phyloP scores from a whole-genome alignment of 352 stramenopile genomes.

The Pythium phragmitis region DNA sequence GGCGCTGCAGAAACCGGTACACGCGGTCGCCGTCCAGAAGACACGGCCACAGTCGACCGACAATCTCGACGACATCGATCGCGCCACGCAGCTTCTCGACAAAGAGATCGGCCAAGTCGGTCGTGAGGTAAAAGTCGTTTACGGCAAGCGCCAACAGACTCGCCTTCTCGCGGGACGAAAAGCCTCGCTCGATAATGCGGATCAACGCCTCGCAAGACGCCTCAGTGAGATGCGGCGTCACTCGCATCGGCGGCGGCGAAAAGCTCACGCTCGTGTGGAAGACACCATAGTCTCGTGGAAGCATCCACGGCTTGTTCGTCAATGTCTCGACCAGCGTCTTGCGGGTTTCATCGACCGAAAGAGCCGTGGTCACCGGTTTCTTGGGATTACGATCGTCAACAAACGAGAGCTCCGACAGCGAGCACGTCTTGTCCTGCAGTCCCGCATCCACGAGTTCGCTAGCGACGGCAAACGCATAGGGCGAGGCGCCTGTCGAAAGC shows the following conservation, averaged over 20 bases:
- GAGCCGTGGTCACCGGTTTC: slow-evolving; percentile 25
- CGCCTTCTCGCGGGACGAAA: slow-evolving; percentile 51
- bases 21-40: slow-evolving; percentile 49
- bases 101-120: slow-evolving; percentile 39
- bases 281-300: slow-evolving; percentile 34
- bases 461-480: slow-evolving; percentile 63
- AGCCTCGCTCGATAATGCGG: slow-evolving; percentile 42
- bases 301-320: slow-evolving; percentile 32
- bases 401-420: slow-evolving; percentile 49
- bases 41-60: slow-evolving; percentile 55
- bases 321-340: slow-evolving; percentile 33
- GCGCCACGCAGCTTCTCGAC: slow-evolving; percentile 34
- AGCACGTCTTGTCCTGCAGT: slow-evolving; percentile 37
- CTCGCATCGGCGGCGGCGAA: slow-evolving; percentile 35
- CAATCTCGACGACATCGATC: slow-evolving; percentile 53
- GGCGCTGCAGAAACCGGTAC: slow-evolving; percentile 50
- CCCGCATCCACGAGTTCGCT: slow-evolving; percentile 51
- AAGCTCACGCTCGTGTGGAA: slow-evolving; percentile 45
- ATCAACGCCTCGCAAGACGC: slow-evolving; percentile 41
- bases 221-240: slow-evolving; percentile 30
- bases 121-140: slow-evolving; percentile 53
- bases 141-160: slow-evolving; percentile 49
- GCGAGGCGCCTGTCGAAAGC: slow-evolving; percentile 48
- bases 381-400: slow-evolving; percentile 31
- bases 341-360: slow-evolving; percentile 36